These are phyloP conservation scores for Ganoderma lingzhi DNA, from an alignment of 1,284 basidiomycete genomes.

Conservation along the genomic window DNA sequence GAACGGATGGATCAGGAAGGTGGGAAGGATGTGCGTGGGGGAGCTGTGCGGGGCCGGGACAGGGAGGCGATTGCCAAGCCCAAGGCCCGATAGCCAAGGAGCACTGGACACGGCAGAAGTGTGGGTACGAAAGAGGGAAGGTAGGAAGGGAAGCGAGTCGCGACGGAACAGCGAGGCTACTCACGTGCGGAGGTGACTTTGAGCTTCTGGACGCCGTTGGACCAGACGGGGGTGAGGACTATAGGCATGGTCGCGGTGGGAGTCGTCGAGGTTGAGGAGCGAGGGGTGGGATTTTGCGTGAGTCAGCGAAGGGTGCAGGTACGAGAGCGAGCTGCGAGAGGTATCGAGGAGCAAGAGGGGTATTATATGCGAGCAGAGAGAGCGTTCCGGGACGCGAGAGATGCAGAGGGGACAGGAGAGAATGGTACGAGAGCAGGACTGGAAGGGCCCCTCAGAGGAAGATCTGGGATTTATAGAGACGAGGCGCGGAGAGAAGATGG, in stretches of 20 bases:
- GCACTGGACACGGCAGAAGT: constrained; percentile 21
- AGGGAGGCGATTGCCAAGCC: background rate
- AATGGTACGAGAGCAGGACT: constrained; percentile 22
- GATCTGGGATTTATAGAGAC: constrained; percentile 20
- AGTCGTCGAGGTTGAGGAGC: too few species aligned
- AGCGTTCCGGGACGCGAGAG: constrained; percentile 3
- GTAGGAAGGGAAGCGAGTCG: constrained; percentile 15
- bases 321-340: constrained; percentile 13
- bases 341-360: constrained; percentile 18
- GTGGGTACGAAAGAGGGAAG: constrained; percentile 19
- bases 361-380: constrained; percentile 28
- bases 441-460: constrained; percentile 1
- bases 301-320: constrained; percentile 14
- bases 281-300: constrained; percentile 4
- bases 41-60: constrained; percentile 6
- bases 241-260: constrained; percentile 57
- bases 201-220: constrained; percentile 72
- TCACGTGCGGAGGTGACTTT: constrained; percentile 65
- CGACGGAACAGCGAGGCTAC: constrained; percentile 36
- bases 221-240: constrained; percentile 74
- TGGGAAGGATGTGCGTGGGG: constrained; percentile 4
- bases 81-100: background rate
- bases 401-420: constrained; percentile 9
- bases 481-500: constrained; percentile 4
- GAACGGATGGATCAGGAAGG: background rate